Evolutionary conservation across 2,329 filamentous ascomycete species (phyloP).

Genomic region (Claviceps sp.): DNA sequence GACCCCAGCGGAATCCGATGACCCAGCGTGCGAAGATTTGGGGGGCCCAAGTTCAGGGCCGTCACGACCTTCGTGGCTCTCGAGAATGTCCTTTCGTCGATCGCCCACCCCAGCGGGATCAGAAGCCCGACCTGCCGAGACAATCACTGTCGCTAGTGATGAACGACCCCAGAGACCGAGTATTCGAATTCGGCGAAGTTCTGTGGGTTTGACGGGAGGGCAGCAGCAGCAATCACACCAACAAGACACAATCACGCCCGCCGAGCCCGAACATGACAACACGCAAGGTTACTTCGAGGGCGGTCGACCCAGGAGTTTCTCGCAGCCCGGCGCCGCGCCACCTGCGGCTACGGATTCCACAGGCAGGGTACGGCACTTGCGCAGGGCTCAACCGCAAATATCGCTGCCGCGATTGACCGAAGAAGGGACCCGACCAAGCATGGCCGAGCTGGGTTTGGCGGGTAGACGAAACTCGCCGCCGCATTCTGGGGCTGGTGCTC

Average conservation of each 20-base stretch:
- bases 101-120: background rate
- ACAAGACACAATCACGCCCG: background rate
- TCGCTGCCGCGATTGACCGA: slow-evolving; percentile 27
- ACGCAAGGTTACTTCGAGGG: background rate
- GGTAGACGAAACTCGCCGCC: slow-evolving; percentile 6
- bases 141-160: background rate
- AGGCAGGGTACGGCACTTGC: slow-evolving; percentile 16
- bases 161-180: slow-evolving; percentile 10
- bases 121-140: background rate
- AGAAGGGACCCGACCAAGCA: slow-evolving; percentile 22
- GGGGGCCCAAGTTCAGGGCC: background rate
- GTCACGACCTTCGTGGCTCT: slow-evolving; percentile 3
- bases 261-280: background rate
- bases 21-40: slow-evolving; percentile 2
- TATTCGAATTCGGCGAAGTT: slow-evolving; percentile 12
- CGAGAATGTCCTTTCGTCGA: slow-evolving; percentile 3
- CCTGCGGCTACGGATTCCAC: slow-evolving; percentile 9
- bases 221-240: background rate
- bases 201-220: slow-evolving; percentile 1
- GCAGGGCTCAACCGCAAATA: slow-evolving; percentile 18
- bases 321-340: slow-evolving; percentile 19
- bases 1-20: slow-evolving; percentile 1
- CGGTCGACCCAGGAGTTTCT: slow-evolving; percentile 22
- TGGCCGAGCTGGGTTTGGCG: slow-evolving; percentile 19
- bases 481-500: slow-evolving; percentile 12